Evolutionary conservation across 139 green algal species (phyloP), one percentile per base, ranked within the genome.

Genomic region (Coccomyxa sp.): DNA sequence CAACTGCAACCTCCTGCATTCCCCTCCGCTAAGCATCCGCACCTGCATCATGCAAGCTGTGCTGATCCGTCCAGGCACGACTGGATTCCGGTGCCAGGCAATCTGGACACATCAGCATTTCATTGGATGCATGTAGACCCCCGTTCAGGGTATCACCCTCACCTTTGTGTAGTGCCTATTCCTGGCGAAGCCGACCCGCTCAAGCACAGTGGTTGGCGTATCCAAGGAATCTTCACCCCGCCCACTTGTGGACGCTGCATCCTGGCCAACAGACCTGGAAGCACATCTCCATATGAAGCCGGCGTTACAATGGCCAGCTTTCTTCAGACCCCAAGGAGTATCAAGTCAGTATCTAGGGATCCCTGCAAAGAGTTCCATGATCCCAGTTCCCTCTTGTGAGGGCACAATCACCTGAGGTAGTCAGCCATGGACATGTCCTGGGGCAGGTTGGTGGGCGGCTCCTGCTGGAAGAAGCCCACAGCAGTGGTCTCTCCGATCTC

Each of bases 401-500:
- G n/a, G 64, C 64, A 36, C 5, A 6, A 73, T 31, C 55, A 87
- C 83, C 73, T 88, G n/a, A 89, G 82, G 74, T 88, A 93, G 78
- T 89, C 86, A n/a, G 94, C 87, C 7, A 95, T 78, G 2, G 85
- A 81, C 55, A 95, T 64, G 64, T 88, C 84, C 2, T 86, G 78
- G 0, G 80, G 79, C 6, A 96, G 79, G 12, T 83, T n/a, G n/a
- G n/a, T n/a, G 1, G 86, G 89, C 22, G 89, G 89, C 54, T 92
- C 81, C 85, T 95, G 91, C 34, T 79, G 84, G 83, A 95, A 93
- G 84, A 93, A 95, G 55, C 90, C 92, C 34, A 95, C 76, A 31
- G 83, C 73, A 0, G 85, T 89, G 29, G 88, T 94, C 68, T 95
- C 89, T 0, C 89, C 91, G 14, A 89, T 14, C 8, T 90, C 82